A percentile compares a stretch with the other conserved stretches of the same genome.
These are phyloP conservation scores for Pyricularia grisea DNA, from an alignment of 2,329 filamentous ascomycete genomes.

Conservation along the genomic window DNA sequence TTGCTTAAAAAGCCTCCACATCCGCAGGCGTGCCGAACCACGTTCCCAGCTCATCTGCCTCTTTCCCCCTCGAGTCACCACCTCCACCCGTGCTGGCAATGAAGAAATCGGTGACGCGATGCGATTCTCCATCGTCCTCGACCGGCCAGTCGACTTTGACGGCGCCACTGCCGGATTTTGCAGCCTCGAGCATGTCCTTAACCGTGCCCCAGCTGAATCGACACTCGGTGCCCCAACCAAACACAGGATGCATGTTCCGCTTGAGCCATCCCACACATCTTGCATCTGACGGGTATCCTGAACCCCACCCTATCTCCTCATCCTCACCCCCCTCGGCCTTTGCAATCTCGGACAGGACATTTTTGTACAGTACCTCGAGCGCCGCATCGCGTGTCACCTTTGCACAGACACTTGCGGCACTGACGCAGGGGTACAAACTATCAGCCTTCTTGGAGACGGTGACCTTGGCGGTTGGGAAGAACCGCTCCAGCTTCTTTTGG, in stretches of 20 bases:
- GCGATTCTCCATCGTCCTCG: conserved; percentile 59
- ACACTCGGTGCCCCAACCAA: conserved; percentile 91
- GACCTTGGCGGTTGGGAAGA: conserved; percentile 70
- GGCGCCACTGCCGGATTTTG: conserved; percentile 43
- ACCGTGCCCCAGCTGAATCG: conserved; percentile 94
- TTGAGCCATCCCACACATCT: conserved; percentile 75
- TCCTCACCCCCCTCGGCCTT: conserved; percentile 18
- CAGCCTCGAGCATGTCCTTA: conserved; percentile 84
- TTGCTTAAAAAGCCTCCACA: conserved; percentile 56
- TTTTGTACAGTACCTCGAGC: conserved; percentile 66
- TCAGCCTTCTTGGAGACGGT: conserved; percentile 89
- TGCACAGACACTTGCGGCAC: conserved; percentile 86
- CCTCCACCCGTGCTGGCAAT: conserved; percentile 15
- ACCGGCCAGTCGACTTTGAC: conserved; percentile 77
- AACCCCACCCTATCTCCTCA: conserved; percentile 59
- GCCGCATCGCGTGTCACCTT: conserved; percentile 93
- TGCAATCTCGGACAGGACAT: conserved; percentile 23
- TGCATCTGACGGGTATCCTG: conserved; percentile 84
- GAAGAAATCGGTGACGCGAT: conserved; percentile 71
- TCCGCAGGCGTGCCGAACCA: conserved; percentile 77
- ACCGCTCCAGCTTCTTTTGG: conserved; percentile 71
- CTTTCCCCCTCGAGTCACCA: conserved; percentile 23
- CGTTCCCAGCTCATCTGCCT: conserved; percentile 57
- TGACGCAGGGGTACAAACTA: conserved; percentile 84
- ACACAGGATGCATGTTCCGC: conserved; percentile 80